Evolutionary conservation across 306 rosid genomes (phyloP).

Genomic region (Casuarina cunninghamiana): DNA sequence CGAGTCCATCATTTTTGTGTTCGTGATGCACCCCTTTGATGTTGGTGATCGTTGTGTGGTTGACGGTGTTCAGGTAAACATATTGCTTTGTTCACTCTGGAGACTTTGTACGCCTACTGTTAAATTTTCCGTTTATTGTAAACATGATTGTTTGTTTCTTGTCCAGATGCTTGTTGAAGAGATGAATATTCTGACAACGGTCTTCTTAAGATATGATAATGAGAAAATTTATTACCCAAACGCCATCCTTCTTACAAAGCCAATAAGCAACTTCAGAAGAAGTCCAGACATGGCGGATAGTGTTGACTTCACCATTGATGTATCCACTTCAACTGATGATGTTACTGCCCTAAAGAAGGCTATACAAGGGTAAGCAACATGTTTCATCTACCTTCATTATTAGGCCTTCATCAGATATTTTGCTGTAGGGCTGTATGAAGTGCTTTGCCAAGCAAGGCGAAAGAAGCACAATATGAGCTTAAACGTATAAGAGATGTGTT

Average conservation of each 20-base stretch:
- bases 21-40: conserved; percentile 60
- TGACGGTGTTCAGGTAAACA: conserved; percentile 38
- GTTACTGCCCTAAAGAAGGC: conserved; percentile 47
- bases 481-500: too few species aligned
- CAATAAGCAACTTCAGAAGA: conserved; percentile 51
- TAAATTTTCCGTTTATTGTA: too few species aligned
- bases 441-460: too few species aligned
- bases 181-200: conserved; percentile 52
- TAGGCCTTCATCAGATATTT: background rate
- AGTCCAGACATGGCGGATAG: conserved; percentile 56
- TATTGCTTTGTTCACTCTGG: background rate
- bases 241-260: conserved; percentile 52
- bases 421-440: too few species aligned
- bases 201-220: conserved; percentile 48
- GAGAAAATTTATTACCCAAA: conserved; percentile 59
- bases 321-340: conserved; percentile 38
- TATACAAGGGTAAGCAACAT: conserved; percentile 39
- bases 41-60: conserved; percentile 52
- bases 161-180: conserved; percentile 54
- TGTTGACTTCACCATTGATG: conserved; percentile 43
- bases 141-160: background rate
- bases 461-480: too few species aligned
- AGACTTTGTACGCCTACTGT: too few species aligned
- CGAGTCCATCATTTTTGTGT: conserved; percentile 53
- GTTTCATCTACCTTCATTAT: background rate